A percentile compares a stretch with the other conserved stretches of the same genome.
Evolutionary conservation across 805 yeast species (phyloP).

Genomic region (Candida caryicola): DNA sequence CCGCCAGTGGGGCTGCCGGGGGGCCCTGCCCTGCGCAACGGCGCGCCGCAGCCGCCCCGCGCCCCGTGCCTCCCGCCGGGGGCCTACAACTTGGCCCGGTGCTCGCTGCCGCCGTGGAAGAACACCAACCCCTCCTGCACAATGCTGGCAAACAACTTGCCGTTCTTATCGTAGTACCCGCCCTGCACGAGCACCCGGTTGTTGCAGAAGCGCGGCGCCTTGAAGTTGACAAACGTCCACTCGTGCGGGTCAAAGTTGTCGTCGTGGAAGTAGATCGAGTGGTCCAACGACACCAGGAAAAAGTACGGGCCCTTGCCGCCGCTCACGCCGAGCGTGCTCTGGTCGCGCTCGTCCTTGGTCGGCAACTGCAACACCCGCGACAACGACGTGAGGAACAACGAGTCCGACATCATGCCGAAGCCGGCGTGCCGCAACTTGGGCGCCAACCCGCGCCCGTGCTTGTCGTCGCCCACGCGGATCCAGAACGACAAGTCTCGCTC

Average conservation of each 20-base stretch:
- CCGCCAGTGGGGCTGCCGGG: no score
- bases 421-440: slow-evolving; percentile 27
- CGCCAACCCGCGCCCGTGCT: neutral
- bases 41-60: no score
- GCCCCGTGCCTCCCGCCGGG: no score
- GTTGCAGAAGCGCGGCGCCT: slow-evolving; percentile 28
- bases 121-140: slow-evolving; percentile 36
- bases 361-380: slow-evolving; percentile 30
- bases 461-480: slow-evolving; percentile 26
- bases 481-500: slow-evolving; percentile 34
- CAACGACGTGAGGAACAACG: slow-evolving; percentile 28
- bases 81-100: slow-evolving; percentile 20
- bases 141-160: slow-evolving; percentile 29
- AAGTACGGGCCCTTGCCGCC: slow-evolving; percentile 23
- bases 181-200: slow-evolving; percentile 31
- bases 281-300: slow-evolving; percentile 34
- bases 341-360: slow-evolving; percentile 1
- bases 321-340: neutral
- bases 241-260: slow-evolving; percentile 32
- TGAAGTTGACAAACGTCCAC: slow-evolving; percentile 30
- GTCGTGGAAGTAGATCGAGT: slow-evolving; percentile 35
- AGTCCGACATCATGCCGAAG: slow-evolving; percentile 32
- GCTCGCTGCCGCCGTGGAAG: slow-evolving; percentile 19
- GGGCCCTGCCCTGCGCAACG: no score
- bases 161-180: slow-evolving; percentile 27